Evolutionary conservation across 75 land plant species (phyloP), one percentile per base, ranked within the genome.

Genomic region (Larix kaempferi): DNA sequence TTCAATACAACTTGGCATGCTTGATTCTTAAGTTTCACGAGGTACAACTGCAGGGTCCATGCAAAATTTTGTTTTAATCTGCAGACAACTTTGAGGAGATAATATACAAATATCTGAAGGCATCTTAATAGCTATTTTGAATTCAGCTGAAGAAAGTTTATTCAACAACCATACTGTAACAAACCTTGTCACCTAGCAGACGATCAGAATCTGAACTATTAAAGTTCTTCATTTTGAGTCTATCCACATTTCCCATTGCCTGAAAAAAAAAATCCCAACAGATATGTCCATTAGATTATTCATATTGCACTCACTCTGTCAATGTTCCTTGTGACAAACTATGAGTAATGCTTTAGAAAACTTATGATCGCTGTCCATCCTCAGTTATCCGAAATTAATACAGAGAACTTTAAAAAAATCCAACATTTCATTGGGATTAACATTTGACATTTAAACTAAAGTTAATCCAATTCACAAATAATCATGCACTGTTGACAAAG

Each of bases 111-210:
- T 14, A 63, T 49, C 54, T 49, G 54, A 44, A 49, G 54, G 54
- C 54, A 49, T 49, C 52, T 10, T 6, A 44, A 44, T 44, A 44
- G 23, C 33, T 66, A 39, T 14, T 77, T 77, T 19, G 15, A 37
- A 69, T 44, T 44, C 54, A 49, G 54, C 54, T 41, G 7, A 19
- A n/a, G 21, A 13, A 65, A 41, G n/a, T 7, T 39, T 69, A 3
- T 6, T 16, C 73, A 19, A 39, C 54, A 41, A 16, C n/a, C 54
- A 10, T 35, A 73, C 78, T 16, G 76, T 23, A 69, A 61, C 49
- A 27, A 26, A 75, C 76, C 54, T 69, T 77, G 44, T 63, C 73
- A 75, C 73, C 78, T 2, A 21, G 77, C 21, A 5, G 73, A 8
- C 41, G 54, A 41, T 21, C 52, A 21, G 52, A n/a, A 69, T 41